Evolutionary conservation across 2,329 filamentous ascomycete species (phyloP).

Genomic region (Neobulgaria alba): DNA sequence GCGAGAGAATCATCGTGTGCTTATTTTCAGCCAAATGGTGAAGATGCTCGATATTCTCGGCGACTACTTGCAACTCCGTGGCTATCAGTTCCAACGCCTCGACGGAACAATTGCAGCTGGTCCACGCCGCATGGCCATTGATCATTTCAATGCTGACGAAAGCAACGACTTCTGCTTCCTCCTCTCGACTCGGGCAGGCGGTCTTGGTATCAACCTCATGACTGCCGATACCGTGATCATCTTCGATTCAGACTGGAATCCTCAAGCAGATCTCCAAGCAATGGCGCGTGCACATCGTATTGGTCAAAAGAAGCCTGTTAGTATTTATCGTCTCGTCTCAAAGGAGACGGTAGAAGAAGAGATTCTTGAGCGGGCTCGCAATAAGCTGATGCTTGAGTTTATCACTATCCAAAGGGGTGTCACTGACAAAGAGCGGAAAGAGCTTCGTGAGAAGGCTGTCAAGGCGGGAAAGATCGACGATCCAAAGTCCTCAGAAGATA

Average conservation of each 20-base stretch:
- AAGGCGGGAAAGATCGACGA: slow-evolving; percentile 73
- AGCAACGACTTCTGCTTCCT: slow-evolving; percentile 96
- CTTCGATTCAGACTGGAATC: slow-evolving; percentile 99
- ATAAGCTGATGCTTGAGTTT: slow-evolving; percentile 95
- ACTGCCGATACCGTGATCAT: slow-evolving; percentile 96
- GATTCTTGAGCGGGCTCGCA: slow-evolving; percentile 88
- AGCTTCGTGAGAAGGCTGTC: slow-evolving; percentile 63
- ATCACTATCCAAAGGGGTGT: slow-evolving; percentile 95
- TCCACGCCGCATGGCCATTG: slow-evolving; percentile 85
- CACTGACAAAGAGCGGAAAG: slow-evolving; percentile 84
- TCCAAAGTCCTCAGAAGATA: slow-evolving; percentile 86
- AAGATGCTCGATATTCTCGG: slow-evolving; percentile 95
- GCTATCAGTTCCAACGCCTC: slow-evolving; percentile 90
- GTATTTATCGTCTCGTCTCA: slow-evolving; percentile 90
- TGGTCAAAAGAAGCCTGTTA: slow-evolving; percentile 91
- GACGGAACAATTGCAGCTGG: slow-evolving; percentile 90
- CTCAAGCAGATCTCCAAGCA: slow-evolving; percentile 92
- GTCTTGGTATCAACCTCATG: slow-evolving; percentile 98
- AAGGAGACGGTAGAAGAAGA: slow-evolving; percentile 99
- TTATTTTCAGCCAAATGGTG: slow-evolving; percentile 99
- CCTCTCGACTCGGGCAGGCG: slow-evolving; percentile 88
- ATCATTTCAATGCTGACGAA: slow-evolving; percentile 95
- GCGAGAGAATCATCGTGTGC: slow-evolving; percentile 85
- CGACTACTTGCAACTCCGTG: slow-evolving; percentile 84
- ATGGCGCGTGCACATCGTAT: slow-evolving; percentile 99